Conservation (phyloP, 352 stramenopile genomes). For the Synura sp. region DNA sequence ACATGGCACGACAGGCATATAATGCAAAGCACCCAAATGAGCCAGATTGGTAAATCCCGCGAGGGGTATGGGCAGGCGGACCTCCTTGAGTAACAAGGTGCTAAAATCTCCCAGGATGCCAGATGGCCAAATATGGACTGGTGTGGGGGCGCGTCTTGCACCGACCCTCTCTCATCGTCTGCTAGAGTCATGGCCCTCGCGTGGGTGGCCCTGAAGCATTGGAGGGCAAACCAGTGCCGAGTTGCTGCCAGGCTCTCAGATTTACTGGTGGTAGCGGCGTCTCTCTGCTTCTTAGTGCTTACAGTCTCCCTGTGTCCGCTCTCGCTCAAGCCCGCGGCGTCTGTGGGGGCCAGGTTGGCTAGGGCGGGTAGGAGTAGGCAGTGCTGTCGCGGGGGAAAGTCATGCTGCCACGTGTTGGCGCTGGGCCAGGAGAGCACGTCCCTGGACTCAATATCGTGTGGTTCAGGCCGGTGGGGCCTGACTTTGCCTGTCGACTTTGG, state of each 20-base stretch:
- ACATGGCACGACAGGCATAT: no score
- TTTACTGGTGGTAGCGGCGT: constrained; percentile 15
- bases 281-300: not conserved
- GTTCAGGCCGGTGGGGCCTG: constrained; percentile 1
- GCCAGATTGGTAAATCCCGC: no score
- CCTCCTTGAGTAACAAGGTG: no score
- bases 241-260: no score
- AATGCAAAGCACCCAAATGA: no score
- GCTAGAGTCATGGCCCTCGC: constrained; percentile 11
- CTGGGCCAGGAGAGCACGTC: no score
- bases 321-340: constrained; percentile 6
- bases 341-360: constrained; percentile 5
- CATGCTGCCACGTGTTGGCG: constrained; percentile 1
- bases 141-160: no score
- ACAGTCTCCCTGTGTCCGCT: constrained; percentile 5
- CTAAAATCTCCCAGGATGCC: no score
- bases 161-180: constrained; percentile 17
- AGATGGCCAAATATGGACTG: no score
- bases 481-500: constrained; percentile 4
- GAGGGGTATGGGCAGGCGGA: no score
- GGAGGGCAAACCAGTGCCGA: no score
- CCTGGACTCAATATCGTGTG: not conserved
- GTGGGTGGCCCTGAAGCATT: constrained; percentile 1
- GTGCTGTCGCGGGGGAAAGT: not conserved
- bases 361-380: not conserved